Evolutionary conservation across 345 rosid species (phyloP), one percentile per base, ranked within the genome.

Genomic region (Eucalyptus polyanthemos): DNA sequence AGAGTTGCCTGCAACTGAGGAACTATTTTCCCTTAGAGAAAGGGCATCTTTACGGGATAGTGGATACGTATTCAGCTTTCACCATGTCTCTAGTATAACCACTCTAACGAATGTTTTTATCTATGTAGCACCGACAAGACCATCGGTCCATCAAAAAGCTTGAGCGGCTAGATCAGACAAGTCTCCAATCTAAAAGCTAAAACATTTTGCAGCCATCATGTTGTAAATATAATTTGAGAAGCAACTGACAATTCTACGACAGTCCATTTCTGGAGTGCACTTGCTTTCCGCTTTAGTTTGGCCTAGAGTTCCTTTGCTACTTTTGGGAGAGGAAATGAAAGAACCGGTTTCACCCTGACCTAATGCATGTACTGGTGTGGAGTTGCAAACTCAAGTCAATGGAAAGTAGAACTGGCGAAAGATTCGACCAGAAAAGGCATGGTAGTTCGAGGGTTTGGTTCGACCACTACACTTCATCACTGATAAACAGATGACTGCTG

Each of bases 101-200:
- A 8, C 22, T 29, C 21, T 44, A 31, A 31, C 1, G 2, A 4
- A 67, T 31, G 40, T 15, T 65, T 2, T 65, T 14, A n/a, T 65
- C 3, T 7, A 51, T 51, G 9, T 17, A 16, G 8, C 8, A n/a
- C n/a, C 4, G 0, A 51, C 9, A 45, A 0, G 3, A 56, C 42
- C 80, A 16, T 31, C 24, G 34, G 80, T 16, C 80, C 42, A 67
- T 67, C 80, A 31, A 2, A 31, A 67, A 67, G 42, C 22, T 67
- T 0, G 22, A 67, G 80, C 80, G 0, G 34, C 37, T 65, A 29
- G 72, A 65, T 65, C 37, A 37, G 5, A 16, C 13, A 69, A 16
- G 80, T 31, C 80, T 31, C 37, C 42, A 16, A 69, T 31, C 24
- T 9, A 31, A 69, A 9, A 31, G 80, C 80, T 69, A 2, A 1